These are phyloP conservation scores for Pythium biforme DNA, from an alignment of 352 stramenopile species.

Conservation along the genomic window DNA sequence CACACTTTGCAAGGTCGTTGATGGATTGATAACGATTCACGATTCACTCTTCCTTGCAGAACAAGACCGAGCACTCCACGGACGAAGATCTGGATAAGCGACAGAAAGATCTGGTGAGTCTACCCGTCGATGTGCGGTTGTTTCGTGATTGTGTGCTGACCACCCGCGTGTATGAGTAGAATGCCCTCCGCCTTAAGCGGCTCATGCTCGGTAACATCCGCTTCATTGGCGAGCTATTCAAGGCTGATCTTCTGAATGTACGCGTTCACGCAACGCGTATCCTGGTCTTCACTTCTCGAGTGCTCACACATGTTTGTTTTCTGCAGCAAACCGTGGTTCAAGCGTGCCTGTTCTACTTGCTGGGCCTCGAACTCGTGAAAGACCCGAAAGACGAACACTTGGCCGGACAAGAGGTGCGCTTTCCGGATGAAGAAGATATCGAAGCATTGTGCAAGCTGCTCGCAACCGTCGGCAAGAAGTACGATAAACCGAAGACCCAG, in stretches of 20 bases:
- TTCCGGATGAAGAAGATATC: conserved; percentile 81
- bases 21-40: background rate
- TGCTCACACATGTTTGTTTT: background rate
- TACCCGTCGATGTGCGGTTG: background rate
- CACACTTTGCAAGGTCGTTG: background rate
- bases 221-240: conserved; percentile 88
- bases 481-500: conserved; percentile 74
- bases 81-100: conserved; percentile 44
- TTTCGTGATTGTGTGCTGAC: background rate
- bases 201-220: conserved; percentile 87
- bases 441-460: conserved; percentile 88
- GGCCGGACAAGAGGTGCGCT: conserved; percentile 65
- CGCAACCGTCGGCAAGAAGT: conserved; percentile 82
- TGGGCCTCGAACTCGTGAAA: conserved; percentile 69
- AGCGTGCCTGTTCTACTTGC: conserved; percentile 76
- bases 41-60: conserved; percentile 22
- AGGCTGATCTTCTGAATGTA: conserved; percentile 83
- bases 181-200: conserved; percentile 62
- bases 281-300: background rate
- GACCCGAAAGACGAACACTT: conserved; percentile 40
- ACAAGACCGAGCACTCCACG: conserved; percentile 36
- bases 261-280: background rate
- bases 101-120: conserved; percentile 56
- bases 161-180: conserved; percentile 18
- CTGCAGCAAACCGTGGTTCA: conserved; percentile 67